A percentile compares a stretch with the other conserved stretches of the same genome.
Conservation (phyloP, 2,329 filamentous ascomycete species). For the Hypoxylon sp. region DNA sequence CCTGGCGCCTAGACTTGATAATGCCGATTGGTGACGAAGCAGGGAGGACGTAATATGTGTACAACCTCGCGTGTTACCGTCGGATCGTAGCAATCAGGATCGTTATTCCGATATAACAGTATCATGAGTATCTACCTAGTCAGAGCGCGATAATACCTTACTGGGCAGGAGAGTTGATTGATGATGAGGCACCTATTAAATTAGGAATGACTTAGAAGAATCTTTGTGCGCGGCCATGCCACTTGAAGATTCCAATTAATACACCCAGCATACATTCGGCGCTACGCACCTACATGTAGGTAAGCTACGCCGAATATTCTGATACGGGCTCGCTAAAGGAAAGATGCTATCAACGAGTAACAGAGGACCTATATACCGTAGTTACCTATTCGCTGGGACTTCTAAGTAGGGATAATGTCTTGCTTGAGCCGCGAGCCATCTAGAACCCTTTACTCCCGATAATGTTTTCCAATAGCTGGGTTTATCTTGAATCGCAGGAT, state of each 20-base stretch:
- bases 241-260: not conserved
- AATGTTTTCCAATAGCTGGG: slow-evolving; percentile 2
- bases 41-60: not conserved
- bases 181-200: not conserved
- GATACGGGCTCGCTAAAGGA: too few relatives aligned
- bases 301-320: too few relatives aligned
- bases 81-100: slow-evolving; percentile 5
- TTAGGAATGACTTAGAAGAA: not conserved
- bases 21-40: not conserved
- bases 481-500: slow-evolving; percentile 5
- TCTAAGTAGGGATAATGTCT: slow-evolving; percentile 8
- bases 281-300: not conserved
- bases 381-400: not conserved
- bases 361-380: not conserved
- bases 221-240: not conserved
- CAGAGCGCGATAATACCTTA: too few relatives aligned
- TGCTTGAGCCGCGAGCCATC: slow-evolving; percentile 7
- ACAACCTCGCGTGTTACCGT: slow-evolving; percentile 5
- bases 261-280: not conserved
- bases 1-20: not conserved
- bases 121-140: not conserved
- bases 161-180: not conserved
- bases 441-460: slow-evolving; percentile 13
- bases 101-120: not conserved
- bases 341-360: slow-evolving; percentile 7